These are phyloP conservation scores for Breviolum minutum DNA, from an alignment of 73 alveolate species.

Conservation along the genomic window DNA sequence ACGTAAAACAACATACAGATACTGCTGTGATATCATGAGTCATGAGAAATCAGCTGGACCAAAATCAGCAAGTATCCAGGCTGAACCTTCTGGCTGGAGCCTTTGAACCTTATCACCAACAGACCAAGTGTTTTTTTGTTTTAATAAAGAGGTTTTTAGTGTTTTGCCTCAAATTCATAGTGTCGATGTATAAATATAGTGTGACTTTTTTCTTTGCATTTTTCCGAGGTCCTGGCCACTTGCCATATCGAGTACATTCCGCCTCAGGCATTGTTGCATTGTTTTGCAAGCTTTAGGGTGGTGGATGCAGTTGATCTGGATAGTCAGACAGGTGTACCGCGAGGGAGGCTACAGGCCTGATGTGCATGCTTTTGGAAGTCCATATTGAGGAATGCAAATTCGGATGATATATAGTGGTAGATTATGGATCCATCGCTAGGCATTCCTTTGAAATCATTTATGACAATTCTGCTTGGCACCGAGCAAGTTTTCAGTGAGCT, in stretches of 20 bases:
- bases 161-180: no score
- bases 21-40: no score
- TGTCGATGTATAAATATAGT: no score
- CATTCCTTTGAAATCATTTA: constrained; percentile 61
- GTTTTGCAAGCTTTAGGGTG: no score
- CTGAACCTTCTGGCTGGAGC: constrained; percentile 4
- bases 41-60: no score
- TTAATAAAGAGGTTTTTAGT: no score
- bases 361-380: background rate
- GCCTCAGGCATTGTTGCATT: constrained; percentile 28
- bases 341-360: constrained; percentile 77
- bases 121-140: no score
- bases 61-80: background rate
- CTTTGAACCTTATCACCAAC: background rate
- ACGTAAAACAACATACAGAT: no score
- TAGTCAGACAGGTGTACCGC: constrained; percentile 11
- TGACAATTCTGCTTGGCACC: constrained; percentile 21
- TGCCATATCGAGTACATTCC: constrained; percentile 55
- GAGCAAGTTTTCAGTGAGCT: background rate
- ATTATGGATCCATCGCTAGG: background rate
- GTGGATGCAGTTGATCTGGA: background rate
- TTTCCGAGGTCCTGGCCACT: background rate
- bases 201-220: no score
- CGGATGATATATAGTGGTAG: background rate
- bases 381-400: background rate